Conservation (phyloP, 2,329 filamentous ascomycete genomes). For the Talaromyces sp. region DNA sequence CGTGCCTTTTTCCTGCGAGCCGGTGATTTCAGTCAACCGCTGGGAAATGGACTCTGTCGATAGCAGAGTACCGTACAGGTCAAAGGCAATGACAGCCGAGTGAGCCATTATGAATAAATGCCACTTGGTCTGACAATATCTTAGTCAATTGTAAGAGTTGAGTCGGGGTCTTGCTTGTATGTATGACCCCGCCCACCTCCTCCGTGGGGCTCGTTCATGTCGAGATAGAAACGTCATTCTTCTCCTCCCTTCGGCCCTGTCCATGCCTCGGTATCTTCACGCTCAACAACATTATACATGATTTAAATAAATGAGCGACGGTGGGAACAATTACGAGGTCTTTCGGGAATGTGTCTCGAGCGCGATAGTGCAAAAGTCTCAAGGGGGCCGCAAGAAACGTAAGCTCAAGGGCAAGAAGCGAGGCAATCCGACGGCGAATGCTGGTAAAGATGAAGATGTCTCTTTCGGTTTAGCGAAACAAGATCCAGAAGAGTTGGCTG, state of each 20-base stretch:
- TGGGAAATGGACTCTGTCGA: slow-evolving; percentile 66
- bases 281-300: background rate
- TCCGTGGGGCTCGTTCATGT: background rate
- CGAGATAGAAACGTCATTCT: slow-evolving; percentile 5
- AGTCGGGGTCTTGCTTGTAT: background rate
- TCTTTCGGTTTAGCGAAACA: slow-evolving; percentile 21
- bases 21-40: slow-evolving; percentile 57
- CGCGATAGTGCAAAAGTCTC: slow-evolving; percentile 61
- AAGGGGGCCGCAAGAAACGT: slow-evolving; percentile 29
- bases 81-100: slow-evolving; percentile 60
- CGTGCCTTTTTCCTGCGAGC: slow-evolving; percentile 55
- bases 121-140: too few relatives aligned
- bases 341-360: slow-evolving; percentile 73
- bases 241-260: background rate
- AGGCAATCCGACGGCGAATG: slow-evolving; percentile 9
- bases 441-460: background rate
- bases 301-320: slow-evolving; percentile 31
- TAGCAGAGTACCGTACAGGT: slow-evolving; percentile 71
- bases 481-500: slow-evolving; percentile 65
- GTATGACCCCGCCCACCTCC: background rate
- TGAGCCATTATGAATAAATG: slow-evolving; percentile 10
- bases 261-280: background rate
- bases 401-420: slow-evolving; percentile 28
- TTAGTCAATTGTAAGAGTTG: background rate
- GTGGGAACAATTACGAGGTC: slow-evolving; percentile 57